phyloP scores from a whole-genome alignment of 2,329 filamentous ascomycete species.

The Penicillium sp. region DNA sequence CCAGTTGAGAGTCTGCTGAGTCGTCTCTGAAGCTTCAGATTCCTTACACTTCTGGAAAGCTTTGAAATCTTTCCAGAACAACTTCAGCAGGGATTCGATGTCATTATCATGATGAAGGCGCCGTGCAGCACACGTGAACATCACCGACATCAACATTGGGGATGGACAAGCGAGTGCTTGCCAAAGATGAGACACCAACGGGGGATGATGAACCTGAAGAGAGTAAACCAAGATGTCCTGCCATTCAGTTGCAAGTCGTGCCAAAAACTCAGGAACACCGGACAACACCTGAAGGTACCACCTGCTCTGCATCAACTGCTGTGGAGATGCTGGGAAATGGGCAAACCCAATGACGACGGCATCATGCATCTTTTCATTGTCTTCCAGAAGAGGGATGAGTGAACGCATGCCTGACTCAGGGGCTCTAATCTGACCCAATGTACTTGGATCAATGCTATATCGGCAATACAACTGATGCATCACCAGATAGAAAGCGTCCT shows the following conservation, averaged over 20 bases:
- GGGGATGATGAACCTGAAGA: neutral
- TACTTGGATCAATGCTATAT: conserved; percentile 41
- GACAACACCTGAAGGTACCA: conserved; percentile 33
- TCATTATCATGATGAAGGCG: neutral
- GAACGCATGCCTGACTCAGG: neutral
- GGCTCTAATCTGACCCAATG: conserved; percentile 31
- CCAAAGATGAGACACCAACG: neutral
- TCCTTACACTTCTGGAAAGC: neutral
- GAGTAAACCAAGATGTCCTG: conserved; percentile 22
- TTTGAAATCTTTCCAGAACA: conserved; percentile 1
- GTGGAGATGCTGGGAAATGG: conserved; percentile 44
- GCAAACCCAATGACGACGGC: conserved; percentile 1
- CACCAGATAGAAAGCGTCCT: conserved; percentile 63
- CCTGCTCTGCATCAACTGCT: conserved; percentile 24
- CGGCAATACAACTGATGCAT: conserved; percentile 65
- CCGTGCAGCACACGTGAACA: conserved; percentile 1
- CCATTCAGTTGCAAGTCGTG: conserved; percentile 46
- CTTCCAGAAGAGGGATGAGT: conserved; percentile 2
- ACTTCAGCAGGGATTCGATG: neutral
- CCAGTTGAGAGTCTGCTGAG: neutral
- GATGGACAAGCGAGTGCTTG: neutral
- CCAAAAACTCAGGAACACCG: conserved; percentile 47
- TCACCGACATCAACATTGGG: conserved; percentile 6
- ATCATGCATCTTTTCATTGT: conserved; percentile 3
- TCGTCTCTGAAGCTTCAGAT: neutral